A percentile compares a stretch with the other conserved stretches of the same genome.
phyloP scores from a whole-genome alignment of 352 stramenopile species.

The Globisporangium uncinulatum region DNA sequence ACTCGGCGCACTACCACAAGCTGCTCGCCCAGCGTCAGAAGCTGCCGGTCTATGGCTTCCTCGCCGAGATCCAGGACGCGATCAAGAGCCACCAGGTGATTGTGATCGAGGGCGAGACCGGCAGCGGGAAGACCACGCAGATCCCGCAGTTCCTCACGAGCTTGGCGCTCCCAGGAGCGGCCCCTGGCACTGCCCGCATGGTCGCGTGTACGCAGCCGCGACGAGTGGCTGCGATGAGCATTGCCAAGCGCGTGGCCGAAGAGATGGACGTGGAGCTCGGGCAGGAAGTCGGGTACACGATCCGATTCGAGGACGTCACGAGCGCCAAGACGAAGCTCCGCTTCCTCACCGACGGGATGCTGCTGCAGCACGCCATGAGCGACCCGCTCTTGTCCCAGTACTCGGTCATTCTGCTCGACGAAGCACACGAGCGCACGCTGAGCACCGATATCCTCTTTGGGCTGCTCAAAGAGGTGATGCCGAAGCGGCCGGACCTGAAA shows the following conservation, averaged over 20 bases:
- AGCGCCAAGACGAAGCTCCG: conserved; percentile 75
- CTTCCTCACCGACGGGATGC: conserved; percentile 91
- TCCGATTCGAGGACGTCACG: conserved; percentile 98
- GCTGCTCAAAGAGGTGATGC: conserved; percentile 96
- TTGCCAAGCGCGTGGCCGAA: conserved; percentile 97
- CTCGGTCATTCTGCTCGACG: conserved; percentile 96
- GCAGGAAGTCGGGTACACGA: conserved; percentile 98
- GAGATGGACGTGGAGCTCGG: conserved; percentile 98
- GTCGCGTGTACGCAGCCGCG: conserved; percentile 97
- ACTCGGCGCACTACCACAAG: conserved; percentile 89
- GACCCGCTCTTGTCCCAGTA: conserved; percentile 96
- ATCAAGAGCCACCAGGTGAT: conserved; percentile 94
- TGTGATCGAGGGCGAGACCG: conserved; percentile 98
- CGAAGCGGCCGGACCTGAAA: conserved; percentile 93
- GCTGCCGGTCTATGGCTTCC: conserved; percentile 96
- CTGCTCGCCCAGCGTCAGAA: conserved; percentile 93
- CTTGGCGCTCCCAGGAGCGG: conserved; percentile 65
- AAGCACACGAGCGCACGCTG: conserved; percentile 97
- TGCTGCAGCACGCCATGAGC: conserved; percentile 96
- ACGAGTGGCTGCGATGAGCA: conserved; percentile 96
- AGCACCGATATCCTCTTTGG: conserved; percentile 98
- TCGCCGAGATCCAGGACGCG: conserved; percentile 95
- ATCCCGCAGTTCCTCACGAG: conserved; percentile 93
- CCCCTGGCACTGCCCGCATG: conserved; percentile 32
- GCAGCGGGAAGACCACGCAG: conserved; percentile 96